Base-by-base conservation (phyloP, 495 filamentous ascomycete species). In the Cryomyces minteri region DNA sequence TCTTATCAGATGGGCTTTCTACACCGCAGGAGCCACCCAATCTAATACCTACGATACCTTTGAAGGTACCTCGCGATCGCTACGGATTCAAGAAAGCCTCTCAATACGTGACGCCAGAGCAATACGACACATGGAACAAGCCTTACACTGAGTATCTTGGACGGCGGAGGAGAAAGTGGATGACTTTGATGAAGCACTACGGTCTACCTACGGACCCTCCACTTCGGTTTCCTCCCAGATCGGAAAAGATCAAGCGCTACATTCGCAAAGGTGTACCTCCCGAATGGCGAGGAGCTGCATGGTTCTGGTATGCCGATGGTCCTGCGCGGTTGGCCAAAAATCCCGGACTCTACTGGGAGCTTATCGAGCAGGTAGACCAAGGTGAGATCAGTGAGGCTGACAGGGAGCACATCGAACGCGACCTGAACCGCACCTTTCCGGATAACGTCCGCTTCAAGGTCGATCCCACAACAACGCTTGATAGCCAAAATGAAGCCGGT, bases 301-400 rank as follows among this genome's bases (percentile, higher is more conserved):
- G 90, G 90, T 98, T 94, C 54, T 96, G 79, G 62, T 98, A 95
- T 59, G 87, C 86, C n/a, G 86, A 85, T 9, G 90, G 90, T 5
- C 82, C 83, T 30, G 72, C 76, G 37, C 75, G 79, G 50, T 54
- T 95, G 45, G 72, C 73, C 45, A 77, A 82, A 45, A 70, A 93
- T 55, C 64, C 68, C 7, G 83, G 83, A 4, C 59, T 84, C 8
- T 98, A 94, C 52, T 69, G 76, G 36, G 63, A 74, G 38, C 66
- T 94, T 31, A 62, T 92, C 9, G 59, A 67, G 48, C 68, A 69
- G 41, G 75, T 79, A 33, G 74, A 79, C 45, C 67, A 72, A 37
- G 74, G 73, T 1, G 68, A 76, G 4, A 55, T 84, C 28, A 74
- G 59, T 46, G 71, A 77, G 48, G 74, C 72, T 42, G 83, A 96